Evolutionary conservation across 2,329 filamentous ascomycete species (phyloP), one percentile per base, ranked within the genome.

Genomic region (Parastagonospora nodorum): DNA sequence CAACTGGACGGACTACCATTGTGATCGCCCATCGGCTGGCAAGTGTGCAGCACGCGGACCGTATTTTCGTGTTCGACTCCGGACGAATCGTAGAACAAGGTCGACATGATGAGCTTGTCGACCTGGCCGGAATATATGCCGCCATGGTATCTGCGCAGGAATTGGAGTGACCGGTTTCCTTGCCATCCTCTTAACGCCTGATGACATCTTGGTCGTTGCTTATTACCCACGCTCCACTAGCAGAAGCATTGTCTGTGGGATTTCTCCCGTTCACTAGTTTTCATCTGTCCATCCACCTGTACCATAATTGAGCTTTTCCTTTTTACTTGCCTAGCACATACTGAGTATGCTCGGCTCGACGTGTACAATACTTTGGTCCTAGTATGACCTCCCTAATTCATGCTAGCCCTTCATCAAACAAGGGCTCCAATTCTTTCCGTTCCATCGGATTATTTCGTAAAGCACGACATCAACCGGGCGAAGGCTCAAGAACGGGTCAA

Each of bases 21-120:
- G 88, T 88, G 2, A 88, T 94, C 9, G 90, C 90, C 1, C 90
- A 93, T 69, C 80, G 89, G 11, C 77, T 93, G 42, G 87, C 87
- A 0, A 93, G 88, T 10, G 85, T 92, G 15, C 88, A 89, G 70
- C 88, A 92, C 60, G 88, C 89, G 1, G 86, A 93, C 68, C 77
- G 86, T n/a, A 92, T 92, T 36, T 90, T 89, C 61, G 88, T 93
- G 0, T 83, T 94, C 41, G 88, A 88, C 9, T 81, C 86, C 53
- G 84, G 87, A 19, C 81, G 70, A 16, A 79, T 88, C 32, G 75
- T 84, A 1, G 85, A 88, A 64, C 73, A 77, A 48, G 86, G 88
- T n/a, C 80, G 80, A 15, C 85, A 88, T 64, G 74, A 77, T 5
- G 83, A 86, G 61, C 72, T 88, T 57, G 74, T 88, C 31, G 56